Conservation (phyloP, 768 basidiomycete genomes). For the Russula vinacea region DNA sequence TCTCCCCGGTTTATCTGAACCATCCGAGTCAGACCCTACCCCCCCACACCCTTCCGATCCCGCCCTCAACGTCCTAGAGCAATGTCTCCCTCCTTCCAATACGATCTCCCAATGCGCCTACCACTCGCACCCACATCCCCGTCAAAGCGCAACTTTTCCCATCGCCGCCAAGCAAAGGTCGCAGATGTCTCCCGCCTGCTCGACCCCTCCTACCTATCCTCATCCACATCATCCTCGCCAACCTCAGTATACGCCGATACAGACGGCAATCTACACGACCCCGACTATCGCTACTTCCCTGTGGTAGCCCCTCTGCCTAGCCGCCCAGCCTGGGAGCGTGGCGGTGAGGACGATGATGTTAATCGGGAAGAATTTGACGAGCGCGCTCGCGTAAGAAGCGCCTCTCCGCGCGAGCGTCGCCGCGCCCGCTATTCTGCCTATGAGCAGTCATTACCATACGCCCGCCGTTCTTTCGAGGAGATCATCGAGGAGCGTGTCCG, state of each 20-base stretch:
- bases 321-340: constrained; percentile 40
- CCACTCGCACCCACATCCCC: constrained; percentile 39
- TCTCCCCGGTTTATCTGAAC: constrained; percentile 7
- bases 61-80: not conserved
- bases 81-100: constrained; percentile 30
- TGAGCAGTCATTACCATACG: constrained; percentile 21
- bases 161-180: constrained; percentile 31
- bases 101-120: constrained; percentile 31
- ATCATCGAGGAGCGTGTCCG: constrained; percentile 6
- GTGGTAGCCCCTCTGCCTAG: constrained; percentile 34
- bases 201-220: constrained; percentile 56
- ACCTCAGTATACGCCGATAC: constrained; percentile 55
- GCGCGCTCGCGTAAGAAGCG: constrained; percentile 14
- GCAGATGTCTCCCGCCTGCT: constrained; percentile 61
- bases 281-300: constrained; percentile 65
- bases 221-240: constrained; percentile 34
- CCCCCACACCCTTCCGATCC: not conserved
- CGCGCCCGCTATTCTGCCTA: constrained; percentile 27
- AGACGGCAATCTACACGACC: constrained; percentile 62
- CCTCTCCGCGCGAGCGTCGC: constrained; percentile 28
- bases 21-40: not conserved
- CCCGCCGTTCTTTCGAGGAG: constrained; percentile 27
- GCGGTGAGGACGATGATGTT: constrained; percentile 34
- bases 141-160: constrained; percentile 25
- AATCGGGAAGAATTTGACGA: constrained; percentile 19